Conservation (phyloP, 2,329 filamentous ascomycete genomes). For the Berkeleyomyces rouxiae region DNA sequence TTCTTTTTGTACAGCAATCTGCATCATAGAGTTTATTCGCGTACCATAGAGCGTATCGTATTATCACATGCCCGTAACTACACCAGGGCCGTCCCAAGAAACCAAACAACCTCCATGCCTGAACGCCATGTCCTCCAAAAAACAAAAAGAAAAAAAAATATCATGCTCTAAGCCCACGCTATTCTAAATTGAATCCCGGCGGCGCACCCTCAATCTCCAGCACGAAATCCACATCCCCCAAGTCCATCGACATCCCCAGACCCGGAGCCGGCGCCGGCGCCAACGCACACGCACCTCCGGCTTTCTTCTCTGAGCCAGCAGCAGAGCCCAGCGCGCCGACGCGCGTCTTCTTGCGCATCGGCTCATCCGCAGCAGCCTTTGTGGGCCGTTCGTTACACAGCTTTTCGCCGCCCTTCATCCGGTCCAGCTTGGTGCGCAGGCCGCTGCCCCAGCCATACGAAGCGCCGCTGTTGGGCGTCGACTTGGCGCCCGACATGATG, state of each 20-base stretch:
- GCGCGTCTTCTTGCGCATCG: slow-evolving; percentile 56
- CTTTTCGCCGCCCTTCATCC: slow-evolving; percentile 46
- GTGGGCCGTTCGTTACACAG: slow-evolving; percentile 19
- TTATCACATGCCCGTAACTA: neutral
- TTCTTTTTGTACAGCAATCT: neutral
- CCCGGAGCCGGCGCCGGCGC: slow-evolving; percentile 15
- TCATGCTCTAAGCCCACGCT: neutral
- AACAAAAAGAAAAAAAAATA: neutral
- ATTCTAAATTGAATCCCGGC: slow-evolving; percentile 7
- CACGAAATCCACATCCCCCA: slow-evolving; percentile 10
- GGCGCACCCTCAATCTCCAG: slow-evolving; percentile 13
- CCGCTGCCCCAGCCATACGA: slow-evolving; percentile 38
- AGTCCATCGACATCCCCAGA: neutral
- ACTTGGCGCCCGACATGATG: slow-evolving; percentile 29
- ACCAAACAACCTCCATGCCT: neutral
- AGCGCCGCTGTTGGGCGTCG: slow-evolving; percentile 17
- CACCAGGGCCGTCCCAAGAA: neutral
- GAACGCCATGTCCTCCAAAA: neutral
- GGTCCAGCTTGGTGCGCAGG: slow-evolving; percentile 37
- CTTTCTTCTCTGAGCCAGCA: slow-evolving; percentile 24
- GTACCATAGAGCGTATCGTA: slow-evolving; percentile 1
- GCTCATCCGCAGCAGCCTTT: slow-evolving; percentile 21
- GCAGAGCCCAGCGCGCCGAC: slow-evolving; percentile 62
- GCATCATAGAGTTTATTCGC: neutral
- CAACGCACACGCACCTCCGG: slow-evolving; percentile 26